Evolutionary conservation across 306 rosid genomes (phyloP).

Genomic region (Pyrus pyrifolia): DNA sequence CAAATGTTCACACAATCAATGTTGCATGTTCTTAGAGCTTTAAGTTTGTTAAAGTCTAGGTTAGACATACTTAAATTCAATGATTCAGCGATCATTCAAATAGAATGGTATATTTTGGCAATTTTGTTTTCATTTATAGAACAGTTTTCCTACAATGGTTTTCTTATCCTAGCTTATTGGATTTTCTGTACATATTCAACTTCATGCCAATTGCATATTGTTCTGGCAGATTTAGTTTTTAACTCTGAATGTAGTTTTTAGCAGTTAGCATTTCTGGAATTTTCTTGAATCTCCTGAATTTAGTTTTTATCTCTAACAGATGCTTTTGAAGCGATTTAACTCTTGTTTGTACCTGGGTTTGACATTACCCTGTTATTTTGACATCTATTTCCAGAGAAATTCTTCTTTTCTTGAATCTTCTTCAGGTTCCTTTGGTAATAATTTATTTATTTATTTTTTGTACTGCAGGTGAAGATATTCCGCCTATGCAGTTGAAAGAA

Average conservation of each 20-base stretch:
- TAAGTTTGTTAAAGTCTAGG: not conserved
- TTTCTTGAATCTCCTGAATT: not conserved
- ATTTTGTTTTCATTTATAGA: not conserved
- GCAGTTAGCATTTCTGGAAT: not conserved
- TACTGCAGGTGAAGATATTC: constrained; percentile 86
- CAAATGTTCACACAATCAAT: not conserved
- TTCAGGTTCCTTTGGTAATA: not conserved
- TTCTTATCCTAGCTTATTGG: not conserved
- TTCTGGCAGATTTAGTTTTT: not conserved
- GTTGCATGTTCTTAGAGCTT: not conserved
- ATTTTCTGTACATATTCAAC: not conserved
- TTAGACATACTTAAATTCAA: not conserved
- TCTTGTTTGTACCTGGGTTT: not conserved
- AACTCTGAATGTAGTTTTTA: not conserved
- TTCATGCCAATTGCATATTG: not conserved
- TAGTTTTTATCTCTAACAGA: not conserved
- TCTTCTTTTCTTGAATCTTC: not conserved
- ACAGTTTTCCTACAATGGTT: not conserved
- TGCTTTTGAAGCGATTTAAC: not conserved
- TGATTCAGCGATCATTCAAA: not conserved
- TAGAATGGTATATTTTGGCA: not conserved
- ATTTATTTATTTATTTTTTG: constrained; percentile 7
- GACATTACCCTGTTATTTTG: not conserved
- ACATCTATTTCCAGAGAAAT: not conserved
- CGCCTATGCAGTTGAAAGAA: constrained; percentile 98